These are phyloP conservation scores for Lichtheimia hyalospora DNA, from an alignment of 371 early-diverging fungal genomes.

Conservation along the genomic window DNA sequence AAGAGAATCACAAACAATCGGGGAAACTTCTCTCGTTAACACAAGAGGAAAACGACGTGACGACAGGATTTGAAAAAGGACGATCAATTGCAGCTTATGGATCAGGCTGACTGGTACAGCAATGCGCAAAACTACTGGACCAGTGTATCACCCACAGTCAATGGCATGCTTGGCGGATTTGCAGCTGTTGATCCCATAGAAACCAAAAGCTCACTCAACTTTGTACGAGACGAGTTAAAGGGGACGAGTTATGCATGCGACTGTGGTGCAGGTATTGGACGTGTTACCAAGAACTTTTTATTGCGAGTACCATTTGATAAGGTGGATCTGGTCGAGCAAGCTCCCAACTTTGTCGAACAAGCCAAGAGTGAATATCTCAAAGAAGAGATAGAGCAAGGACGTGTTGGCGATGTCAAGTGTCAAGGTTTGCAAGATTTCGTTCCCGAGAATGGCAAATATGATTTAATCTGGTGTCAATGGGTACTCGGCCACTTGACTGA, in stretches of 20 bases:
- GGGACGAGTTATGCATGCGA: slow-evolving; percentile 60
- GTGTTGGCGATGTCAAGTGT: slow-evolving; percentile 64
- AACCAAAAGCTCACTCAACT: slow-evolving; percentile 64
- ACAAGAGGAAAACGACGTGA: no score
- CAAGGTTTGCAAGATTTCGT: slow-evolving; percentile 82
- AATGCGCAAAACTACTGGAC: slow-evolving; percentile 92
- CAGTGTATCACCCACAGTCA: slow-evolving; percentile 66
- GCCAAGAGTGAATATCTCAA: slow-evolving; percentile 63
- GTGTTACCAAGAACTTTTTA: slow-evolving; percentile 88
- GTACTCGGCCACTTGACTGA: slow-evolving; percentile 85
- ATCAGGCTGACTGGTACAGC: slow-evolving; percentile 68
- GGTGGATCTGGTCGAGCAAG: slow-evolving; percentile 92
- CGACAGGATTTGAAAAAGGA: slow-evolving; percentile 21
- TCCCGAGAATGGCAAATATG: slow-evolving; percentile 76
- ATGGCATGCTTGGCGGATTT: slow-evolving; percentile 92
- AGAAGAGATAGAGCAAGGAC: slow-evolving; percentile 51
- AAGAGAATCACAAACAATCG: background rate
- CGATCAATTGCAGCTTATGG: slow-evolving; percentile 26
- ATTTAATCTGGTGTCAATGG: slow-evolving; percentile 97
- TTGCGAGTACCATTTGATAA: slow-evolving; percentile 66
- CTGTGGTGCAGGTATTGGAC: slow-evolving; percentile 95
- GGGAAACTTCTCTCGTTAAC: no score
- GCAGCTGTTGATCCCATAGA: slow-evolving; percentile 75
- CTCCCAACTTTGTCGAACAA: slow-evolving; percentile 70
- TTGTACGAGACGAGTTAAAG: slow-evolving; percentile 48